phyloP scores from a whole-genome alignment of 1,284 basidiomycete species.

The Sporisorium sorghi region DNA sequence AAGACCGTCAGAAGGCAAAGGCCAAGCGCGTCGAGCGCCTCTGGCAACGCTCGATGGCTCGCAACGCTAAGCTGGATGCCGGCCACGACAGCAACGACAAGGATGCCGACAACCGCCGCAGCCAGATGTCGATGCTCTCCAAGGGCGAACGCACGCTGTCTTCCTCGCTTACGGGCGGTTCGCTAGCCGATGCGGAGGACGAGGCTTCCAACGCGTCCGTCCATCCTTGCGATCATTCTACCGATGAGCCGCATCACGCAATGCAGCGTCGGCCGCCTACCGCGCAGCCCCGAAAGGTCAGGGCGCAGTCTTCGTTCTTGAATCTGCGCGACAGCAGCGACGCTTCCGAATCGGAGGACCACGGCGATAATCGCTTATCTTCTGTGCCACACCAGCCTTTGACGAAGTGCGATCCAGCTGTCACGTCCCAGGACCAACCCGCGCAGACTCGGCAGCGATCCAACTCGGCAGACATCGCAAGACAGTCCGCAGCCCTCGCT shows the following conservation, averaged over 20 bases:
- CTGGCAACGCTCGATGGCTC: constrained; percentile 52
- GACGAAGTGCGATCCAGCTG: not conserved
- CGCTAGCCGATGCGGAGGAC: constrained; percentile 43
- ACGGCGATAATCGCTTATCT: not conserved
- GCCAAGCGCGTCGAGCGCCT: constrained; percentile 55
- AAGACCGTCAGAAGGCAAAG: constrained; percentile 56
- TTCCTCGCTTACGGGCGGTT: constrained; percentile 36
- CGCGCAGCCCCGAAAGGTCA: constrained; percentile 5
- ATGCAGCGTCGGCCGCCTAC: not conserved
- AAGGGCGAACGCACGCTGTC: constrained; percentile 29
- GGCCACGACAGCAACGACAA: constrained; percentile 1
- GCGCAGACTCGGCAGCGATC: not conserved
- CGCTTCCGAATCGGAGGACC: constrained; percentile 20
- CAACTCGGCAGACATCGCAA: not conserved
- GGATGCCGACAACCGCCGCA: constrained; percentile 4
- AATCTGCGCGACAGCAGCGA: constrained; percentile 31
- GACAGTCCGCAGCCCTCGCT: not conserved
- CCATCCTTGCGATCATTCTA: constrained; percentile 26
- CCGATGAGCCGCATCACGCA: constrained; percentile 7
- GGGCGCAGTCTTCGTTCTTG: constrained; percentile 29
- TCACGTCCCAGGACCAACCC: not conserved
- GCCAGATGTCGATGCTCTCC: constrained; percentile 22
- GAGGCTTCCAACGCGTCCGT: constrained; percentile 24
- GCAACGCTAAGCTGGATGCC: constrained; percentile 28
- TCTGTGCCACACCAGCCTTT: not conserved